Evolutionary conservation across 495 filamentous ascomycete genomes (phyloP).

Genomic region (Aspergillus conjunctus): DNA sequence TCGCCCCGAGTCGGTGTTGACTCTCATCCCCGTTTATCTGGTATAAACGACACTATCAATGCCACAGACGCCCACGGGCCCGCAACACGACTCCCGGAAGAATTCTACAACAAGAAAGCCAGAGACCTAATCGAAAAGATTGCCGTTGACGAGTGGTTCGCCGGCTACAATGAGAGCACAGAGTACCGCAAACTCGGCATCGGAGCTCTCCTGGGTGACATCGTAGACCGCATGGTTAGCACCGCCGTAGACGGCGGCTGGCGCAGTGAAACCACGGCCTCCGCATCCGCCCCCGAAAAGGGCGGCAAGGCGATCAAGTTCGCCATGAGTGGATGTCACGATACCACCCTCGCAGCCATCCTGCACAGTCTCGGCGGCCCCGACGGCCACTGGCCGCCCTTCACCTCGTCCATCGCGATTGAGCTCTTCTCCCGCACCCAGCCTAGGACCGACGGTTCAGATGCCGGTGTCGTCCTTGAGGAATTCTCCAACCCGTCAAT

Average conservation of each 20-base stretch:
- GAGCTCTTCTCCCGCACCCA: conserved; percentile 72
- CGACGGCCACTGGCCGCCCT: conserved; percentile 82
- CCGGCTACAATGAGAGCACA: conserved; percentile 76
- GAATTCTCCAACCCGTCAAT: conserved; percentile 33
- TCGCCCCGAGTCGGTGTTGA: conserved; percentile 75
- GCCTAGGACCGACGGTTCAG: neutral
- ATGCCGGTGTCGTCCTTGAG: conserved; percentile 25
- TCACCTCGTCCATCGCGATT: conserved; percentile 86
- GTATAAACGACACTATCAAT: conserved; percentile 94
- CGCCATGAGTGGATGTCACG: conserved; percentile 85
- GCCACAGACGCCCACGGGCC: conserved; percentile 83
- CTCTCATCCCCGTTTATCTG: conserved; percentile 77
- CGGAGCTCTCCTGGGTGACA: conserved; percentile 78
- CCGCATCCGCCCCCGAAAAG: conserved; percentile 39
- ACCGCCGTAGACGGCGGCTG: conserved; percentile 62
- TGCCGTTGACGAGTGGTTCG: conserved; percentile 89
- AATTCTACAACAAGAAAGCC: conserved; percentile 83
- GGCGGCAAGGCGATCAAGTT: conserved; percentile 65
- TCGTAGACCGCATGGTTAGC: conserved; percentile 81
- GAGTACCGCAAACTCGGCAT: conserved; percentile 90
- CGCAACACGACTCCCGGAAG: conserved; percentile 70
- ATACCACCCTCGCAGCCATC: conserved; percentile 85
- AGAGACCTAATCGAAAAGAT: conserved; percentile 74
- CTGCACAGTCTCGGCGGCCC: conserved; percentile 79
- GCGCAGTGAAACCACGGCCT: conserved; percentile 59